Conservation (phyloP, 805 yeast species). For the Suhomyces canberraensis region DNA sequence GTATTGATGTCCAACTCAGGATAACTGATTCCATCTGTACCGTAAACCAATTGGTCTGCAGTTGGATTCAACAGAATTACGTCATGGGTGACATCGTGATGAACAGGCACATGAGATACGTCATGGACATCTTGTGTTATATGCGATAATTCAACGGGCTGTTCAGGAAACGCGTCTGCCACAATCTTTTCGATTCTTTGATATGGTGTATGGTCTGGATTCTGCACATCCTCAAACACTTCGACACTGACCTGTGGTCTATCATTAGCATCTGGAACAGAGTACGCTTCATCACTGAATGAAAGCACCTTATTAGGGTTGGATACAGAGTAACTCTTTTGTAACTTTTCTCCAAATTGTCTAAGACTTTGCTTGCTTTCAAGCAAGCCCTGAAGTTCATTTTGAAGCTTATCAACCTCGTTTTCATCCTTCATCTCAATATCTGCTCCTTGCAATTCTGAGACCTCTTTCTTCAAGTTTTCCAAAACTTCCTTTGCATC, state of each 20-base stretch:
- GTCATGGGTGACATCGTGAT: not conserved
- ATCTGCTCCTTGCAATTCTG: not conserved
- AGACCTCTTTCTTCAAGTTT: constrained; percentile 21
- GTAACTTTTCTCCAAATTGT: constrained; percentile 1
- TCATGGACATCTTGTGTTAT: too few species aligned
- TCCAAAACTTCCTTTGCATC: constrained; percentile 15
- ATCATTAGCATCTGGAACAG: constrained; percentile 4
- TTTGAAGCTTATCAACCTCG: constrained; percentile 15
- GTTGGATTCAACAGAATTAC: not conserved
- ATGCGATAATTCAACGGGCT: not conserved
- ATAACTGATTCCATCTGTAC: not conserved
- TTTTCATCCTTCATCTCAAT: not conserved
- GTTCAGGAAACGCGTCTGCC: not conserved
- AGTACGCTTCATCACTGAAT: constrained; percentile 14
- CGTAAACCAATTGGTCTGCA: not conserved
- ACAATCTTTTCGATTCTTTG: constrained; percentile 6
- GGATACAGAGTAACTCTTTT: not conserved
- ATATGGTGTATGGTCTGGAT: constrained; percentile 17
- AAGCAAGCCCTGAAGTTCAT: constrained; percentile 4
- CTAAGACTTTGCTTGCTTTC: not conserved
- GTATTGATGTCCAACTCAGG: not conserved
- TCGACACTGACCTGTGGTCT: constrained; percentile 16
- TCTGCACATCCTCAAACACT: constrained; percentile 21
- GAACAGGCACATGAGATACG: not conserved
- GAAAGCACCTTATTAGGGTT: constrained; percentile 14